Base-by-base conservation (phyloP, 495 filamentous ascomycete species). In the Xylaria sp. region DNA sequence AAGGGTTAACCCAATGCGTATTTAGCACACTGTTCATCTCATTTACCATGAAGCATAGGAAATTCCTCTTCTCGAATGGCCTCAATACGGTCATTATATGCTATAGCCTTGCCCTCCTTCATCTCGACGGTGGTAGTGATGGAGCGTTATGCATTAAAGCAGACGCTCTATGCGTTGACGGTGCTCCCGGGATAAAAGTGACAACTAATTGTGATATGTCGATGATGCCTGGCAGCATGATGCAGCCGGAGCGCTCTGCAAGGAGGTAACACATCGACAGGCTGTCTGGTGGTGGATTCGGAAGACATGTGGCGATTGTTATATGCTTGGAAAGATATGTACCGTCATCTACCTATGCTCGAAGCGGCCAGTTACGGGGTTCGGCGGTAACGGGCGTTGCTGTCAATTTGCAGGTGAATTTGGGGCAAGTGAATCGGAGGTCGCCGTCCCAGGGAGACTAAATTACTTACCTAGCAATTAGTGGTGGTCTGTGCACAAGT, bases 1-100 rank as follows among this genome's bases (percentile, higher is more conserved):
- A 44, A 46, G n/a, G 26, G 69, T 71, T 55, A 71, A 66, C 46
- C 15, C 24, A 12, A 43, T 19, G 37, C 6, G 35, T 63, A 15
- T 15, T 21, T 33, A 40, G 15, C 33, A n/a, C 41, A 40, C 76
- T 48, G 80, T 66, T 61, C 9, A 69, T 63, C 35, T 31, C 17
- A 74, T 80, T 77, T 83, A 93, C 94, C 91, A 79, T 87, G 85
- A n/a, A 97, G 84, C 86, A 93, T 90, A 40, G 95, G 95, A 83
- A 93, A 98, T 74, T 98, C 92, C 4, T 82, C 75, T 29, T 86
- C 79, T 71, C 95, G 87, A 66, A 97, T 86, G 9, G 72, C 76
- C 74, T 96, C 92, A 44, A 97, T 85, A 72, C 86, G 81, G 37
- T 78, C 77, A 71, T 91, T 91, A 81, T 97, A 97, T 76, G 80